phyloP scores from a whole-genome alignment of 192 early-diverging fungal species.

The Ambispora gerdemannii region DNA sequence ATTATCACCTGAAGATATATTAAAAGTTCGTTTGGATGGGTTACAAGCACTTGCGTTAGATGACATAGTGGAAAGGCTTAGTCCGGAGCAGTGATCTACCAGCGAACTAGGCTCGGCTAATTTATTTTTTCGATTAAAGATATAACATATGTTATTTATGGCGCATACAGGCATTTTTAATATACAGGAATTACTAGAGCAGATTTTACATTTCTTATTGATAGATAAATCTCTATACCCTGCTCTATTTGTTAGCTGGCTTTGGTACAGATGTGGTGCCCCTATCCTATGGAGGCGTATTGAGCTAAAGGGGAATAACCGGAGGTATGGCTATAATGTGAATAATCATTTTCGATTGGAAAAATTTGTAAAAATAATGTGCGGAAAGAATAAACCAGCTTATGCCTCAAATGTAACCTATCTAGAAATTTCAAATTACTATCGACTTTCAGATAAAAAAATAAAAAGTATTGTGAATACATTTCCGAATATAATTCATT shows the following conservation, averaged over 20 bases:
- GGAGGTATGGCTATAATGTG: conserved; percentile 1
- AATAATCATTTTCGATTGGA: background rate
- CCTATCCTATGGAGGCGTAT: conserved; percentile 1
- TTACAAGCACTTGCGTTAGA: background rate
- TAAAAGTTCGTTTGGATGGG: background rate
- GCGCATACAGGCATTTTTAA: conserved; percentile 4
- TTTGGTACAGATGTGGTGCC: conserved; percentile 2
- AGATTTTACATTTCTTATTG: conserved; percentile 21
- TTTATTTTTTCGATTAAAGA: too few species aligned
- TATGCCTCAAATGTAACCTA: background rate
- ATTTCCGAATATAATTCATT: conserved; percentile 14
- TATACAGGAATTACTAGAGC: conserved; percentile 21
- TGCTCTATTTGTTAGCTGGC: conserved; percentile 12
- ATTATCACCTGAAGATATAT: background rate
- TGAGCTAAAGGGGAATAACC: conserved; percentile 7
- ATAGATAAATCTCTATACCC: conserved; percentile 9
- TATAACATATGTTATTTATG: conserved; percentile 21
- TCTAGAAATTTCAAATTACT: background rate
- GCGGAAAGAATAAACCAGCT: background rate
- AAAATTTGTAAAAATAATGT: background rate
- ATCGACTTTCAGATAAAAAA: background rate
- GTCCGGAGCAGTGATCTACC: too few species aligned
- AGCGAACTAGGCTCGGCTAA: too few species aligned
- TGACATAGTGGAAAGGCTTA: background rate
- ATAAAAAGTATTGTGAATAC: conserved; percentile 8